Evolutionary conservation across 2,329 filamentous ascomycete species (phyloP), one percentile per base, ranked within the genome.

Genomic region (Microdochium paspali): DNA sequence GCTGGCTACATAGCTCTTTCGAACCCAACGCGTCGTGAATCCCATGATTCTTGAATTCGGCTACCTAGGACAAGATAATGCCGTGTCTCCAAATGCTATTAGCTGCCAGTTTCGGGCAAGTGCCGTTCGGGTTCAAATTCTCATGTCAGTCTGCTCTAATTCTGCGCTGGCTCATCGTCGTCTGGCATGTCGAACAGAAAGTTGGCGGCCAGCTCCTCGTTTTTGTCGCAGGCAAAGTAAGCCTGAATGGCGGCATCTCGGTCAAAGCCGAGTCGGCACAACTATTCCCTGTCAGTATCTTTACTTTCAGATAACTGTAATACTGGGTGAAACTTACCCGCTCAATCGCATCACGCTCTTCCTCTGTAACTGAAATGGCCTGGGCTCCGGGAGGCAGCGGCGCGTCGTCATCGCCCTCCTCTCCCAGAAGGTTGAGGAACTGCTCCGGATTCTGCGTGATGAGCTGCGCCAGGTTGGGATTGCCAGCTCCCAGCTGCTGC

Each of bases 151-250:
- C 4, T 10, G 13, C 15, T 54, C 64, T 67, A 74, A 58, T 72
- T 70, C 51, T 68, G 63, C 10, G 67, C 61, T 26, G 73, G 69
- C 49, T 85, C 82, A 30, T 87, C 84, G 44, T 96, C 90, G 51
- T 95, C 90, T 10, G 90, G 90, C 70, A 97, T 90, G 59, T 98
- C 93, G 63, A 98, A 98, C 50, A 98, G 76, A 68, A 96, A 97
- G 70, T 98, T 98, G 54, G 93, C 93, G 1, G 93, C 93, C 46
- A 98, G 77, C 69, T 98, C 93, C 70, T 98, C 93, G 66, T 98
- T 97, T 79, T 97, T 98, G 69, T 98, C 93, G 67, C 93, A 98
- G 28, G 93, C 93, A 64, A 98, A 98, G 71, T 97, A 98, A 24
- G 93, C 93, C 70, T 98, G 91, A 56, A 97, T 95, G 46, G 93